Conservation (phyloP, 306 rosid genomes). For the Biancaea sappan region DNA sequence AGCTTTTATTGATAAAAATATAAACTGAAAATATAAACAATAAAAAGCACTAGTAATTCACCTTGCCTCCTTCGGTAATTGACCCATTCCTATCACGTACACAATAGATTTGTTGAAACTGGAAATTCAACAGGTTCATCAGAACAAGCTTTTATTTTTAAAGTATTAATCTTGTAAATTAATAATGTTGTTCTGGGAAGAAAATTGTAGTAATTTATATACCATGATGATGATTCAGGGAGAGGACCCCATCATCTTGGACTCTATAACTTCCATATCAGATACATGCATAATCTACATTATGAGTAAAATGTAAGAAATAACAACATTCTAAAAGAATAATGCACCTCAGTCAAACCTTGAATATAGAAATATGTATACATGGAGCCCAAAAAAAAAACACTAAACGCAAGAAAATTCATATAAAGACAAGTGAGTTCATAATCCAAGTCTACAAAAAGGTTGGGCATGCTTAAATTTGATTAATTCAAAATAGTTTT, state of each 20-base stretch:
- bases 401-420: not conserved
- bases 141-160: conserved; percentile 25
- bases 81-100: conserved; percentile 75
- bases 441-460: not conserved
- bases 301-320: conserved; percentile 31
- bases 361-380: not conserved
- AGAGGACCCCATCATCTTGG: conserved; percentile 80
- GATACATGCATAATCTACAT: conserved; percentile 86
- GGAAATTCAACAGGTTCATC: not conserved
- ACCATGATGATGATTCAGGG: conserved; percentile 76
- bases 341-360: conserved; percentile 23
- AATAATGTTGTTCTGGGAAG: not conserved
- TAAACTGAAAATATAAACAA: not conserved
- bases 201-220: conserved; percentile 21
- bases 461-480: conserved; percentile 2
- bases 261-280: conserved; percentile 74
- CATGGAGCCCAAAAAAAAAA: conserved; percentile 2
- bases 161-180: conserved; percentile 7
- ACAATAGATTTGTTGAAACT: conserved; percentile 93
- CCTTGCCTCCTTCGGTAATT: conserved; percentile 93
- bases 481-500: not conserved
- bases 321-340: not conserved
- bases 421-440: not conserved
- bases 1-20: conserved; percentile 3
- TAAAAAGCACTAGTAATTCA: conserved; percentile 32